These are phyloP conservation scores for Apiospora rasikravindrae DNA, from an alignment of 2,329 filamentous ascomycete species.

Conservation along the genomic window DNA sequence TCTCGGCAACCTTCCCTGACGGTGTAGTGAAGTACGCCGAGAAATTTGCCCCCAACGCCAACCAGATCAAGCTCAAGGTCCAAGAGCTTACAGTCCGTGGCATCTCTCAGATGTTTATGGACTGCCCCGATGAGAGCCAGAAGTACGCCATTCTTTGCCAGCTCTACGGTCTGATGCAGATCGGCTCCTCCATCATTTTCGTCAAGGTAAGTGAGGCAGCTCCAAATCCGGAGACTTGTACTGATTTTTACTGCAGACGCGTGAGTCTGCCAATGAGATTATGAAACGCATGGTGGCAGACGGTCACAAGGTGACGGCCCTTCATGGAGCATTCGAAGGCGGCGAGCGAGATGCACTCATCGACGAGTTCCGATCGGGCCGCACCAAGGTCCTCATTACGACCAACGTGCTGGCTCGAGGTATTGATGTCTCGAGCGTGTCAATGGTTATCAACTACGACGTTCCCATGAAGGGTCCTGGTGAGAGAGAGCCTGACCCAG, in stretches of 20 bases:
- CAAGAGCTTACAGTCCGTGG: constrained; percentile 95
- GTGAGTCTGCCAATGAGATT: constrained; percentile 84
- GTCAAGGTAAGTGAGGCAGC: constrained; percentile 69
- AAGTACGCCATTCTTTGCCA: constrained; percentile 91
- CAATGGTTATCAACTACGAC: constrained; percentile 98
- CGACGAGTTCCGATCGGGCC: constrained; percentile 82
- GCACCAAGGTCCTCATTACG: constrained; percentile 94
- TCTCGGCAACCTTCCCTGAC: constrained; percentile 91
- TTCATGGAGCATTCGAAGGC: constrained; percentile 89
- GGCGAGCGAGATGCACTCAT: constrained; percentile 82
- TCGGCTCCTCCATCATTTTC: constrained; percentile 97
- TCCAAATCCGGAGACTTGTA: constrained; percentile 99
- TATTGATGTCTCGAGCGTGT: constrained; percentile 90
- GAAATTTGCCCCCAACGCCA: constrained; percentile 83
- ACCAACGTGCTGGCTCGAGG: constrained; percentile 96
- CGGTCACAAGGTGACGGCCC: constrained; percentile 87
- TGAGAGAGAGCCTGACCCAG: constrained; percentile 84
- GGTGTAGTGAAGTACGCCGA: constrained; percentile 84
- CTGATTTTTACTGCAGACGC: constrained; percentile 74
- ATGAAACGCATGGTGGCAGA: constrained; percentile 84
- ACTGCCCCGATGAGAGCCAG: constrained; percentile 79
- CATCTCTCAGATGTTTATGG: constrained; percentile 97
- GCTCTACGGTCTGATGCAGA: constrained; percentile 94
- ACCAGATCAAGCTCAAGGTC: constrained; percentile 84
- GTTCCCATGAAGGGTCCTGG: constrained; percentile 77